phyloP scores from a whole-genome alignment of 805 yeast species.

The Kregervanrija fluxuum region DNA sequence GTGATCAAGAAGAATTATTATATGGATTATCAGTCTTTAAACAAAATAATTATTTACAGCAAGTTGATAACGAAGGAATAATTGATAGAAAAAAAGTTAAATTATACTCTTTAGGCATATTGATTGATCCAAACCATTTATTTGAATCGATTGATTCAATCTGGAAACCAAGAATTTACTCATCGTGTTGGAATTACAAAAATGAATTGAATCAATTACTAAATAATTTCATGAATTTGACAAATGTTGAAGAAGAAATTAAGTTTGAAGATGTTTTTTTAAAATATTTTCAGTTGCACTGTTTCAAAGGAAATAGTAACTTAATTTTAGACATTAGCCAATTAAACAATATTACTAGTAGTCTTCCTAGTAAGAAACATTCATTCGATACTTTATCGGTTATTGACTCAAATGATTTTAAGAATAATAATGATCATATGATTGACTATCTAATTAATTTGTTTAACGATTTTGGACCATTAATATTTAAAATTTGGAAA shows the following conservation, averaged over 20 bases:
- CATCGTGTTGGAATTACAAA: conserved; percentile 38
- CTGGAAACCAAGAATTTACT: conserved; percentile 37
- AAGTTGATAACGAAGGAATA: conserved; percentile 9
- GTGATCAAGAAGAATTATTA: conserved; percentile 17
- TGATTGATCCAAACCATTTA: conserved; percentile 37
- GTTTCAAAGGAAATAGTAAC: not conserved
- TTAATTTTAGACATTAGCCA: no score
- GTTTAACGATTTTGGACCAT: conserved; percentile 52
- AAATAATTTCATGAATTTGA: conserved; percentile 20
- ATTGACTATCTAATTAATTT: conserved; percentile 38
- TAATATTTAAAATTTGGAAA: conserved; percentile 59
- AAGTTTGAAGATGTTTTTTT: conserved; percentile 14
- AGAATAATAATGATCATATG: conserved; percentile 32
- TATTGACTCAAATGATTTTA: not conserved
- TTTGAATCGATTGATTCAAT: conserved; percentile 4
- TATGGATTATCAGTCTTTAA: conserved; percentile 47
- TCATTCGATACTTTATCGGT: not conserved
- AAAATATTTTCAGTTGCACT: conserved; percentile 17
- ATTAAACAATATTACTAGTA: no score
- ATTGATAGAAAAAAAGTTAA: conserved; percentile 38
- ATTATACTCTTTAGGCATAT: conserved; percentile 60
- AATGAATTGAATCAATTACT: conserved; percentile 28
- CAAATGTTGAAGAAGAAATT: conserved; percentile 13
- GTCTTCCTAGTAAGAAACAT: conserved; percentile 1
- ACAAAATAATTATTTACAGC: conserved; percentile 29